Base-by-base conservation (phyloP, 352 stramenopile species). In the Phytophthora pluvialis region DNA sequence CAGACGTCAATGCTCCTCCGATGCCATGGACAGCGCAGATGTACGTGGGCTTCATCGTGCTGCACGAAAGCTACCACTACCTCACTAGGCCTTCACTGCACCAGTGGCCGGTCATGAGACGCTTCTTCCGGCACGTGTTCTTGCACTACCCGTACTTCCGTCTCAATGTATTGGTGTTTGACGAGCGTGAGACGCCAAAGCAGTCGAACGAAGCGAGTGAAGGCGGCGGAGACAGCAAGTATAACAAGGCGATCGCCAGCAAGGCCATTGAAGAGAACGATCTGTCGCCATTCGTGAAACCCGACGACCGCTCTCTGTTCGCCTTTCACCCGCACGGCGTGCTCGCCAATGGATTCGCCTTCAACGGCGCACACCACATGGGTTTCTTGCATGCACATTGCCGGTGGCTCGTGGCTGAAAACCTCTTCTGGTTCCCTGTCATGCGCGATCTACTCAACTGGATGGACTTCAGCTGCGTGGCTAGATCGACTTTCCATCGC, bases 241-340 rank as follows among this genome's bases (percentile, higher is more conserved):
- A 16, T 13, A 31, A 49, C 33, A 38, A 26, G 5, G 25, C 18
- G 32, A 35, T 47, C 12, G 60, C 60, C 12, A 53, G 16, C 18
- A 62, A 69, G 9, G 25, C 45, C 4, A 35, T 60, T 43, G 53
- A 65, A 21, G 50, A 64, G 44, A 68, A 69, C 21, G 47, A 57
- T 38, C 1, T 53, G 5, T 67, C 45, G 16, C 42, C 50, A 15
- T 61, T 38, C 28, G 45, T 72, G 16, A 59, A 56, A 26, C 25
- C 47, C 15, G 21, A 75, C 40, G 67, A 67, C 28, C 47, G 36
- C n/a, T 52, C 62, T 6, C 10, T 75, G 6, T 75, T 75, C 40
- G 73, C 76, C 18, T 90, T 89, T 54, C 83, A 90, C 43, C 83
- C 83, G n/a, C 83, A 91, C 46, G 81, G 83, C 15, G 74, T 88